Evolutionary conservation across 441 rosid species (phyloP).

Genomic region (Syzygium malaccense): DNA sequence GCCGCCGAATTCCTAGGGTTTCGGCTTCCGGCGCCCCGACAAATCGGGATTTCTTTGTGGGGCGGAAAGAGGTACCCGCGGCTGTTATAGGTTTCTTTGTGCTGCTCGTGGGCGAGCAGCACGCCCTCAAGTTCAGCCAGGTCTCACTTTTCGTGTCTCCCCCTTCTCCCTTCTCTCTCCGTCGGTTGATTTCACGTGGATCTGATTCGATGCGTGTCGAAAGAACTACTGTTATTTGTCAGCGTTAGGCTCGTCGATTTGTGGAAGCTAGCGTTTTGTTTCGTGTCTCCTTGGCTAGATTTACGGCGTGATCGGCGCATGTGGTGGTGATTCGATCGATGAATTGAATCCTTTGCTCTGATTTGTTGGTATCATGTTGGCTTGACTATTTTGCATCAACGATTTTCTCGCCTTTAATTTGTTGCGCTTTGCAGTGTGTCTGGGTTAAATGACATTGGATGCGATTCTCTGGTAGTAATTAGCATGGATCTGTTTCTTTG

Average conservation of each 20-base stretch:
- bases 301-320: background rate
- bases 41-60: conserved; percentile 2
- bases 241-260: background rate
- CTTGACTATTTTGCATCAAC: background rate
- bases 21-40: conserved; percentile 85
- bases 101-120: conserved; percentile 93
- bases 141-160: conserved; percentile 4
- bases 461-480: background rate
- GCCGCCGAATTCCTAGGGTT: background rate
- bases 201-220: background rate
- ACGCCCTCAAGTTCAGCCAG: conserved; percentile 96
- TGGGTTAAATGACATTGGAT: background rate
- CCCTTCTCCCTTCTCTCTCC: background rate
- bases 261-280: background rate
- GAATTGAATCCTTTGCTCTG: background rate
- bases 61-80: conserved; percentile 10
- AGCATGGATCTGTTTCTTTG: too few relatives aligned
- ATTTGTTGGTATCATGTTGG: background rate
- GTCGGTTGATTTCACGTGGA: background rate
- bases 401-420: background rate
- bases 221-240: background rate
- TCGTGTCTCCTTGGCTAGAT: background rate
- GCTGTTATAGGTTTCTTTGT: conserved; percentile 15
- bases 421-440: background rate
- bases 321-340: background rate